A percentile compares a stretch with the other conserved stretches of the same genome.
These are phyloP conservation scores for Erysimum cheiranthoides DNA, from an alignment of 345 rosid species.

Conservation along the genomic window DNA sequence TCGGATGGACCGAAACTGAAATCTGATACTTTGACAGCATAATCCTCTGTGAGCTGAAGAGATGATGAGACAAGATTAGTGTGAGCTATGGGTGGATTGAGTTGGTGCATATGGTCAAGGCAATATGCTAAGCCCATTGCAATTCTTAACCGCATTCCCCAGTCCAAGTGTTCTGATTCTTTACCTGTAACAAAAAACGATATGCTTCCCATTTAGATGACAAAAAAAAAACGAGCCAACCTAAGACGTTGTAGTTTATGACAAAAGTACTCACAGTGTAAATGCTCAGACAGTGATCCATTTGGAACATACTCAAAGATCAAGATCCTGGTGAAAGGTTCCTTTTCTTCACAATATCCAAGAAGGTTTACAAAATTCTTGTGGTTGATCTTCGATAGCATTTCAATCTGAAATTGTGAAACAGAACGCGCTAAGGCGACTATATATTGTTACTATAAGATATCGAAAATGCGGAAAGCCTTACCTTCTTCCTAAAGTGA, in stretches of 20 bases:
- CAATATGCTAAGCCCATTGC: conserved; percentile 90
- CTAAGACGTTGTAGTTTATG: background rate
- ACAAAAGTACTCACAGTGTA: conserved; percentile 61
- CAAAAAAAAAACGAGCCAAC: background rate
- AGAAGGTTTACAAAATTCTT: conserved; percentile 91
- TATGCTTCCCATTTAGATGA: conserved; percentile 3
- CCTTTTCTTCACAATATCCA: conserved; percentile 82
- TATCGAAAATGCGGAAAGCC: background rate
- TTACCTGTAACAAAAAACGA: conserved; percentile 53
- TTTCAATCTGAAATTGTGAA: conserved; percentile 67
- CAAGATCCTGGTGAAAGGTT: conserved; percentile 95
- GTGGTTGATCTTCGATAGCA: conserved; percentile 84
- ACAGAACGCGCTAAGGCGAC: background rate
- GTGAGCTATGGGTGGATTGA: conserved; percentile 71
- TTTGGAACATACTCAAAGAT: conserved; percentile 97
- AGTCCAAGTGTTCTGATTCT: conserved; percentile 91
- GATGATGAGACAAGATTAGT: conserved; percentile 69
- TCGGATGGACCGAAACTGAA: conserved; percentile 66
- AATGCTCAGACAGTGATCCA: conserved; percentile 90
- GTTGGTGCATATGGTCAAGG: conserved; percentile 83
- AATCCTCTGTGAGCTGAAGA: conserved; percentile 81
- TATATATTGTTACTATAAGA: background rate
- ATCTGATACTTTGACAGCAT: conserved; percentile 83
- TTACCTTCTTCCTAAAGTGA: conserved; percentile 85
- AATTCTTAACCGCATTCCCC: conserved; percentile 82